These are phyloP conservation scores for Hypoxylon sp. DNA, from an alignment of 2,329 filamentous ascomycete species.

Conservation along the genomic window DNA sequence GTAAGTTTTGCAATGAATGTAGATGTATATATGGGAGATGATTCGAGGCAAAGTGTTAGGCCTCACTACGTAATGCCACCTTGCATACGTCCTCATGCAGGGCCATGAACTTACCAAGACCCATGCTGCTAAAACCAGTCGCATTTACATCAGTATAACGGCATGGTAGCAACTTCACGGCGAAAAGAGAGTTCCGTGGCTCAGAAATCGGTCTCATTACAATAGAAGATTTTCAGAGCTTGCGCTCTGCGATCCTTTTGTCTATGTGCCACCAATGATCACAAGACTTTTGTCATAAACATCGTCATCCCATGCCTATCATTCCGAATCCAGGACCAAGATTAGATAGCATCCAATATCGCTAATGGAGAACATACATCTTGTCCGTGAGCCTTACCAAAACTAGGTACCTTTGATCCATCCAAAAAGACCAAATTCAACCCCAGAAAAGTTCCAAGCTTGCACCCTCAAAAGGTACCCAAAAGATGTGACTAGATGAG, in stretches of 20 bases:
- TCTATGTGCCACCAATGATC: background rate
- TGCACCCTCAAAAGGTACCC: background rate
- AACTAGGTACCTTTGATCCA: background rate
- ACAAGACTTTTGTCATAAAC: slow-evolving; percentile 5
- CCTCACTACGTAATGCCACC: background rate
- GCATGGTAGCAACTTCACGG: background rate
- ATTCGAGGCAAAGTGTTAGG: background rate
- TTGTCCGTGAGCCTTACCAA: background rate
- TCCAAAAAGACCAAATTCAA: background rate
- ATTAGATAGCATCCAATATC: background rate
- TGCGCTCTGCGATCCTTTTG: slow-evolving; percentile 3
- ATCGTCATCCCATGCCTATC: background rate
- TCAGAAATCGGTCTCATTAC: background rate
- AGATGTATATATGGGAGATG: background rate
- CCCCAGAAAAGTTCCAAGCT: background rate
- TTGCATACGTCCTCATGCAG: background rate
- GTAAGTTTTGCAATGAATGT: background rate
- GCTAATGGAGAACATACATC: background rate
- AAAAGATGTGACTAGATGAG: background rate
- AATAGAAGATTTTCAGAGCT: background rate
- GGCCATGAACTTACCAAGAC: no score
- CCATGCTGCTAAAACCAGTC: no score
- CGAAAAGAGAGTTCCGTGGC: background rate
- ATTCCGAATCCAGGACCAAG: background rate
- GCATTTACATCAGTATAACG: no score